phyloP scores from a whole-genome alignment of 768 basidiomycete genomes.

The Candolleomyces aberdarensis region DNA sequence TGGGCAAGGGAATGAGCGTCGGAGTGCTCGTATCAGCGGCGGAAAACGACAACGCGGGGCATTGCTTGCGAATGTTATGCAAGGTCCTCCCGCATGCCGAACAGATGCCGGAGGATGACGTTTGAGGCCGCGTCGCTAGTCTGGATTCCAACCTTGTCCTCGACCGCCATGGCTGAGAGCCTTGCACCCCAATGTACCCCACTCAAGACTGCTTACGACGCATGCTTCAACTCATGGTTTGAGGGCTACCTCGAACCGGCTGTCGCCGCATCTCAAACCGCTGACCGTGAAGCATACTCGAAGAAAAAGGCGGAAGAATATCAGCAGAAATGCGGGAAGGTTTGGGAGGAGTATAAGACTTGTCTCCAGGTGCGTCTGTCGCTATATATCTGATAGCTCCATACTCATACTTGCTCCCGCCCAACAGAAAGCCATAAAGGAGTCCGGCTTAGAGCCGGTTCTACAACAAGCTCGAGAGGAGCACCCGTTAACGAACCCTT shows the following conservation, averaged over 20 bases:
- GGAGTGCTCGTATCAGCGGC: no score
- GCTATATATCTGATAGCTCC: not conserved
- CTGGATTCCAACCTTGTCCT: no score
- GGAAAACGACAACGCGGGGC: no score
- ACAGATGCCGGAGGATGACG: no score
- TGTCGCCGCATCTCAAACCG: slow-evolving; percentile 39
- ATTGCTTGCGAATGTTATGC: no score
- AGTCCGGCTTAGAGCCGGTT: slow-evolving; percentile 71
- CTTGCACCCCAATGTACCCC: slow-evolving; percentile 84
- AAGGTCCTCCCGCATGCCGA: no score
- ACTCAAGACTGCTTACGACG: slow-evolving; percentile 85
- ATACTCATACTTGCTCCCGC: not conserved
- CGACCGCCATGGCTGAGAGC: slow-evolving; percentile 31
- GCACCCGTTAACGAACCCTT: slow-evolving; percentile 67
- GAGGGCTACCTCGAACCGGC: slow-evolving; percentile 93
- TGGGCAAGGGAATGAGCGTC: no score
- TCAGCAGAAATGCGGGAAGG: slow-evolving; percentile 75
- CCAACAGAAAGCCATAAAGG: slow-evolving; percentile 70
- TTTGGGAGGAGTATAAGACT: slow-evolving; percentile 76
- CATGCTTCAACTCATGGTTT: slow-evolving; percentile 98
- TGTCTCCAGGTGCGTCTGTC: slow-evolving; percentile 73
- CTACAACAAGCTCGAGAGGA: slow-evolving; percentile 79
- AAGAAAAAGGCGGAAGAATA: slow-evolving; percentile 86
- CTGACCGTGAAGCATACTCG: slow-evolving; percentile 57
- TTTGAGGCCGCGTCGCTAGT: no score